Evolutionary conservation across 495 filamentous ascomycete genomes (phyloP).

Genomic region (Stereocaulon alpinum): DNA sequence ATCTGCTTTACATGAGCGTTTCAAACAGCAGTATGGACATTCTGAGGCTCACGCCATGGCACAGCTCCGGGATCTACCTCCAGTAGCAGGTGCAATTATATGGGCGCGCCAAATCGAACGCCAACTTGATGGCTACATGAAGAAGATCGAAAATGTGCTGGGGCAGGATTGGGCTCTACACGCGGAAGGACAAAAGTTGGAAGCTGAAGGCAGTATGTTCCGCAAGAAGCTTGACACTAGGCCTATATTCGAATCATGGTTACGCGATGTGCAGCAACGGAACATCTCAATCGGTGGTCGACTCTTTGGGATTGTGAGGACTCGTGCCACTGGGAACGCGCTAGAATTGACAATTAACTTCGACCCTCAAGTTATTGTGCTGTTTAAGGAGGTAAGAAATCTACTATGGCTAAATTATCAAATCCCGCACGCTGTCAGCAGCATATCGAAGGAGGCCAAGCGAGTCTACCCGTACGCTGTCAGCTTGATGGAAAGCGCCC

Average conservation of each 20-base stretch:
- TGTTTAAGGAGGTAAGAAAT: slow-evolving; percentile 99
- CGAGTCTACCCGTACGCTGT: slow-evolving; percentile 95
- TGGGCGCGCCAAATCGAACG: slow-evolving; percentile 96
- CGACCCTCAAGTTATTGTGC: slow-evolving; percentile 86
- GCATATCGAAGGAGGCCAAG: slow-evolving; percentile 92
- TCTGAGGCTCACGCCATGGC: slow-evolving; percentile 98
- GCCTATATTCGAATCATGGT: slow-evolving; percentile 89
- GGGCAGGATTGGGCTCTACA: slow-evolving; percentile 90
- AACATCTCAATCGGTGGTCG: slow-evolving; percentile 84
- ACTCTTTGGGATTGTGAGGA: slow-evolving; percentile 79
- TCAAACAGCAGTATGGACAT: slow-evolving; percentile 97
- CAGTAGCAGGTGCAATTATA: slow-evolving; percentile 91
- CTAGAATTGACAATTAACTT: slow-evolving; percentile 91
- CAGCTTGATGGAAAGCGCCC: slow-evolving; percentile 93
- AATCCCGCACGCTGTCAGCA: slow-evolving; percentile 87
- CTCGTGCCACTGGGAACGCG: slow-evolving; percentile 74
- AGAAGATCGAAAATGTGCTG: slow-evolving; percentile 90
- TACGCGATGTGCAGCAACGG: slow-evolving; percentile 74
- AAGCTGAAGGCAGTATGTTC: slow-evolving; percentile 79
- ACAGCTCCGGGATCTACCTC: slow-evolving; percentile 86
- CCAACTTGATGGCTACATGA: slow-evolving; percentile 92
- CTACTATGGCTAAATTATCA: slow-evolving; percentile 85
- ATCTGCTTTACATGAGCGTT: slow-evolving; percentile 80
- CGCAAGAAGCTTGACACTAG: slow-evolving; percentile 91
- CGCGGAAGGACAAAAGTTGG: slow-evolving; percentile 87